Percentiles rank a stretch among this genome's conserved stretches.
Evolutionary conservation across 192 early-diverging fungal genomes (phyloP).

Genomic region (Coemansia sp.): DNA sequence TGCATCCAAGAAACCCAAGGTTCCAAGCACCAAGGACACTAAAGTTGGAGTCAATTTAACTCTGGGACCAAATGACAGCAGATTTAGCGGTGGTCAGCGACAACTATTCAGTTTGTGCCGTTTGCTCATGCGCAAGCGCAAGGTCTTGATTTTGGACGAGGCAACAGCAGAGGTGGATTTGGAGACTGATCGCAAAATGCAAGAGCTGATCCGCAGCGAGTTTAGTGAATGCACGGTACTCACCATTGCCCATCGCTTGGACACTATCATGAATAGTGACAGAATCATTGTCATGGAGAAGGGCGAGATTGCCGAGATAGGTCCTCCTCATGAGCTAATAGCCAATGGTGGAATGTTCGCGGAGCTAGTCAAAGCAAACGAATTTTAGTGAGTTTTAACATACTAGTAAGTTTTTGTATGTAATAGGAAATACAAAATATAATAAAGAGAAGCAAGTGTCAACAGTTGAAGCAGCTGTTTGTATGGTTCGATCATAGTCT

Average conservation of each 20-base stretch:
- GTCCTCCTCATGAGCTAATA: slow-evolving; percentile 20
- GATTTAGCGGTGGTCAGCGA: slow-evolving; percentile 55
- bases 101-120: slow-evolving; percentile 67
- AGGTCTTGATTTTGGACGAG: slow-evolving; percentile 67
- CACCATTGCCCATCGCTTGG: slow-evolving; percentile 73
- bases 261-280: slow-evolving; percentile 66
- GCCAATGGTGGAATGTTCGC: slow-evolving; percentile 20
- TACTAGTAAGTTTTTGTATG: no score
- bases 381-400: background rate
- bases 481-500: background rate
- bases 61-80: slow-evolving; percentile 32
- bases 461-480: background rate
- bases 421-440: background rate
- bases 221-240: slow-evolving; percentile 56
- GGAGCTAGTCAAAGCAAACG: background rate
- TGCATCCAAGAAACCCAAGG: background rate
- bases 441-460: background rate
- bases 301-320: slow-evolving; percentile 13
- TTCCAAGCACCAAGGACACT: background rate
- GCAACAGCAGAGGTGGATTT: slow-evolving; percentile 66
- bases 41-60: background rate
- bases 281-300: slow-evolving; percentile 59
- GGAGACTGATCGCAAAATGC: slow-evolving; percentile 9
- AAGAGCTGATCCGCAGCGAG: slow-evolving; percentile 45
- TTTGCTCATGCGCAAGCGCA: slow-evolving; percentile 56